phyloP scores from a whole-genome alignment of 306 rosid genomes.

The Pterocarpus macrocarpus region DNA sequence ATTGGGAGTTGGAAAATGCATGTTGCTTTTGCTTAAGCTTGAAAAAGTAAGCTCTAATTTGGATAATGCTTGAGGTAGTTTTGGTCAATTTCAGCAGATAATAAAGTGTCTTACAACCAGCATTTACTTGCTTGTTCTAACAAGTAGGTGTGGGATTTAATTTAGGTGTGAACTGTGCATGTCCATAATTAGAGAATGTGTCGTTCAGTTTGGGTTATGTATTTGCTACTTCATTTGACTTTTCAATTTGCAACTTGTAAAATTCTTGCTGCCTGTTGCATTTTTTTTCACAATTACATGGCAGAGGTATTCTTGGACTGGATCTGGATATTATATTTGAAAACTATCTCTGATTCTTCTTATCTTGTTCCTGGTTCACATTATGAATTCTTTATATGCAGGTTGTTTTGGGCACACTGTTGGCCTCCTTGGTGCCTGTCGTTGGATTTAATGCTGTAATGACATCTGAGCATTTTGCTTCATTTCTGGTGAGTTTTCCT shows the following conservation, averaged over 20 bases:
- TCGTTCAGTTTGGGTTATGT: constrained; percentile 15
- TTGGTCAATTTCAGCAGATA: constrained; percentile 15
- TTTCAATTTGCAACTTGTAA: not conserved
- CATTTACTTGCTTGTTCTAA: not conserved
- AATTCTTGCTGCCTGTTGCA: not conserved
- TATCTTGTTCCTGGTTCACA: constrained; percentile 47
- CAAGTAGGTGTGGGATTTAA: not conserved
- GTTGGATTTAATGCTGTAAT: constrained; percentile 98
- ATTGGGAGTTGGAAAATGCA: constrained; percentile 28
- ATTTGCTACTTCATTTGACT: not conserved
- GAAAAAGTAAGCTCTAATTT: constrained; percentile 33
- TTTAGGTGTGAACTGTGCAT: not conserved
- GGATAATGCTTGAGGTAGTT: constrained; percentile 5
- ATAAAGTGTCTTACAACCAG: constrained; percentile 4
- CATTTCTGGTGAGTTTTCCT: constrained; percentile 80
- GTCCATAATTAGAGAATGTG: constrained; percentile 28
- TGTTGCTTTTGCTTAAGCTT: constrained; percentile 28
- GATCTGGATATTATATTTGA: constrained; percentile 16
- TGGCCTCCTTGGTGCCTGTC: constrained; percentile 96
- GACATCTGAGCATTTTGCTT: constrained; percentile 99
- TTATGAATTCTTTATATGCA: constrained; percentile 53
- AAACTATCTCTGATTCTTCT: constrained; percentile 19
- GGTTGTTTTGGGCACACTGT: constrained; percentile 90
- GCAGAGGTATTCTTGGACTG: constrained; percentile 28
- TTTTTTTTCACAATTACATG: constrained; percentile 27